Base-by-base conservation (phyloP, 331 rosid species). In the Malus hybrid region DNA sequence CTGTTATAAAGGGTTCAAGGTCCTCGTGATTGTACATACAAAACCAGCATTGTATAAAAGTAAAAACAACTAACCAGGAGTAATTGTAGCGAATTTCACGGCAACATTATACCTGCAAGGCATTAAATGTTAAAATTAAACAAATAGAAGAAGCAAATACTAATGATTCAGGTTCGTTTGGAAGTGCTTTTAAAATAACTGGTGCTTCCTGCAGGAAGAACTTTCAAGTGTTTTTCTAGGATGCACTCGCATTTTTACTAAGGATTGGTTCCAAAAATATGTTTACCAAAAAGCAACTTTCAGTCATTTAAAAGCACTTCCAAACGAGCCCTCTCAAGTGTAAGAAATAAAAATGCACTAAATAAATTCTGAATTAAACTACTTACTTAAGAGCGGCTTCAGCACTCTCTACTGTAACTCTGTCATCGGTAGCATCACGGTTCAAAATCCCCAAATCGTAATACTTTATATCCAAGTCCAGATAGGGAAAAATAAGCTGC, bases 21-120 rank as follows among this genome's bases (percentile, higher is more conserved):
- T 61, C 52, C 34, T 57, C 66, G 4, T 1, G 15, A 24, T 20
- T 10, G 6, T 19, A 63, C 29, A 77, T 16, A 74, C 13, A 24
- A 83, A 27, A 33, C 64, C 27, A 67, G 55, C 16, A 20, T 10
- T 19, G 32, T 73, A 24, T 31, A 71, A 77, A 75, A 80, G 73
- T 28, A 63, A 56, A 55, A 61, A 69, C 62, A 70, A 80, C 93
- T 72, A 69, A 92, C 99, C 99, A 71, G 99, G 99, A 20, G 99
- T 95, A 71, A 90, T 90, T 52, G 99, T 95, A 34, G 99, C 99
- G 67, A 97, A 95, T 82, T 95, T 95, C 68, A 95, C 97, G 13
- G 97, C 99, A 74, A 95, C 97, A 70, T 92, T 95, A 79, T 85
- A 92, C 88, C 99, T 92, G 87, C 70, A 83, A 65, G 66, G 78